Conservation (phyloP, 2,329 filamentous ascomycete genomes). For the Diaporthe australafricana region DNA sequence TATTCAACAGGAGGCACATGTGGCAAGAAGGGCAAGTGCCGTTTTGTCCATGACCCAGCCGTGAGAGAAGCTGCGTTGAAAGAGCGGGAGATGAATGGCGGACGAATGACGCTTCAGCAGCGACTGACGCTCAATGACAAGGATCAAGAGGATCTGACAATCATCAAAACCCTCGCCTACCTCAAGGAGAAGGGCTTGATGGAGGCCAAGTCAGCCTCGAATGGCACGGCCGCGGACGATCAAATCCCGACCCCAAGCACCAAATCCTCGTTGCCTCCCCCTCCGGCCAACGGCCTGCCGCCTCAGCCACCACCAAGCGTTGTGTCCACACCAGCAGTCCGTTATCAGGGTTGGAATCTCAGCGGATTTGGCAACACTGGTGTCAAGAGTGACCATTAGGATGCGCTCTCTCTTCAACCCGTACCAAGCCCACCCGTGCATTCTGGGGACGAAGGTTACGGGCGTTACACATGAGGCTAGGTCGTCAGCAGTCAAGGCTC, state of each 20-base stretch:
- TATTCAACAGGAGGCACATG: constrained; percentile 76
- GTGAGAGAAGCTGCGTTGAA: constrained; percentile 72
- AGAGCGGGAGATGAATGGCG: constrained; percentile 73
- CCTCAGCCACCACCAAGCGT: constrained; percentile 49
- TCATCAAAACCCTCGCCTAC: constrained; percentile 74
- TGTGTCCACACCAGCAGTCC: constrained; percentile 43
- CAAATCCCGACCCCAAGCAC: constrained; percentile 37
- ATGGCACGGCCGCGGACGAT: constrained; percentile 40
- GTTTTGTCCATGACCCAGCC: constrained; percentile 75
- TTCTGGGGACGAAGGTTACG: background rate
- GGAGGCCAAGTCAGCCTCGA: constrained; percentile 46
- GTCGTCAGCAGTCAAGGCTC: background rate
- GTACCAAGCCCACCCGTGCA: background rate
- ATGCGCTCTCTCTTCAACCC: background rate
- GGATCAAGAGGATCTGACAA: constrained; percentile 74
- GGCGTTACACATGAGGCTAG: background rate
- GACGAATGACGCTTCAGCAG: constrained; percentile 74
- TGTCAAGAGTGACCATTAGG: constrained; percentile 43
- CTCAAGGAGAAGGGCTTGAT: constrained; percentile 70
- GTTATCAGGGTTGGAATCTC: constrained; percentile 54
- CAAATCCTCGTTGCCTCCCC: constrained; percentile 40
- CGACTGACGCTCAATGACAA: constrained; percentile 75
- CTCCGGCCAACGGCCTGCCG: constrained; percentile 46
- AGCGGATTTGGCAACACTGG: constrained; percentile 55
- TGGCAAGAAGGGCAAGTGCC: constrained; percentile 81